These are phyloP conservation scores for Wallacemonas collosoma DNA, from an alignment of 208 protist species.

Conservation along the genomic window DNA sequence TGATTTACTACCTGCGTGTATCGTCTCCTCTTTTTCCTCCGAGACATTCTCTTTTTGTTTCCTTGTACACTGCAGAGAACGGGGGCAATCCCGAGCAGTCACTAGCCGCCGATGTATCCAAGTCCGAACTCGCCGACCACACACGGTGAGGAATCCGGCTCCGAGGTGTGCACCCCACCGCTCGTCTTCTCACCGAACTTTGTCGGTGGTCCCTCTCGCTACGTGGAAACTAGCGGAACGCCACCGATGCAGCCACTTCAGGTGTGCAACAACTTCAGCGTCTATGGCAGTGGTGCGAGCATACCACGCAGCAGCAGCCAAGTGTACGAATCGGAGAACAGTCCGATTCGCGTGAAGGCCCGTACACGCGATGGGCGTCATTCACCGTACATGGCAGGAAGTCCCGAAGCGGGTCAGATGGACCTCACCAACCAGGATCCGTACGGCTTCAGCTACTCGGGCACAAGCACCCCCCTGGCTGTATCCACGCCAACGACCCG, in stretches of 20 bases:
- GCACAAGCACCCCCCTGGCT: conserved; percentile 40
- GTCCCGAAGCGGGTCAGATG: conserved; percentile 18
- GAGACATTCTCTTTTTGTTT: neutral
- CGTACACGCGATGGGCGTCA: conserved; percentile 41
- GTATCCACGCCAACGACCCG: conserved; percentile 35
- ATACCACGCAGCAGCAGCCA: conserved; percentile 23
- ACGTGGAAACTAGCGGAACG: conserved; percentile 24
- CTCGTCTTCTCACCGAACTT: conserved; percentile 44
- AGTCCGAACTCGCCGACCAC: conserved; percentile 2
- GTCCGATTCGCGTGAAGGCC: conserved; percentile 53
- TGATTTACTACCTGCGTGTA: no score
- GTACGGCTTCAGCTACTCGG: conserved; percentile 53
- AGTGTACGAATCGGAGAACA: conserved; percentile 44
- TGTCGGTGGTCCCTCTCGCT: conserved; percentile 20
- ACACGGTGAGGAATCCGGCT: conserved; percentile 1
- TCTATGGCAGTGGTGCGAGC: conserved; percentile 11
- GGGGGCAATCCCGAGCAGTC: neutral
- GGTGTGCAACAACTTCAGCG: conserved; percentile 30
- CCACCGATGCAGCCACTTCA: conserved; percentile 35
- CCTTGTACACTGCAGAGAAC: no score
- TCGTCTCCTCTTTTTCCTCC: no score
- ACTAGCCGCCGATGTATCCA: neutral
- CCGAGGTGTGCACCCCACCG: conserved; percentile 31
- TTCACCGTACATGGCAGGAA: conserved; percentile 48
- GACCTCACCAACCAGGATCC: conserved; percentile 31